Conservation (phyloP, 2,329 filamentous ascomycete species). For the Hortaea sp. region DNA sequence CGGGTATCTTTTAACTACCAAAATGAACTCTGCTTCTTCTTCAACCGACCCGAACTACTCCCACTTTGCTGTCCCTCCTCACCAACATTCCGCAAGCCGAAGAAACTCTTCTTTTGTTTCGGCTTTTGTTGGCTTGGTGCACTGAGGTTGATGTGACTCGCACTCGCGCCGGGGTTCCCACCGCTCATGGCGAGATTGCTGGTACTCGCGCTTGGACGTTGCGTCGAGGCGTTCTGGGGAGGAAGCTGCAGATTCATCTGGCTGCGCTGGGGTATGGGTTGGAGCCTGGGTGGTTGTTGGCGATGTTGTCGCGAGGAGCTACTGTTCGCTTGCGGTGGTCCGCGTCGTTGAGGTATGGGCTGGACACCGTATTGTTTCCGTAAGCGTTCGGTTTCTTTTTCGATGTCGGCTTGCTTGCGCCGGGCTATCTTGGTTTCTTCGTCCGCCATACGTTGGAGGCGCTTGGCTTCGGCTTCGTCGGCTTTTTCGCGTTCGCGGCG, state of each 20-base stretch:
- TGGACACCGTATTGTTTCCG: slow-evolving; percentile 55
- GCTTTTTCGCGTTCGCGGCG: slow-evolving; percentile 47
- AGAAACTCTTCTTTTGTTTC: slow-evolving; percentile 29
- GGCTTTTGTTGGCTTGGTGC: slow-evolving; percentile 2
- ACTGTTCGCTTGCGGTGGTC: slow-evolving; percentile 6
- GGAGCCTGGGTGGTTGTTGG: slow-evolving; percentile 7
- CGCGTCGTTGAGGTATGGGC: slow-evolving; percentile 3
- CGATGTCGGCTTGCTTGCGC: slow-evolving; percentile 40
- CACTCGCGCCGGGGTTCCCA: slow-evolving; percentile 14
- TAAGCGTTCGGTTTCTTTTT: slow-evolving; percentile 70
- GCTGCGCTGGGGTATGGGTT: slow-evolving; percentile 14
- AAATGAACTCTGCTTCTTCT: slow-evolving; percentile 35
- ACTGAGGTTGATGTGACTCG: slow-evolving; percentile 3
- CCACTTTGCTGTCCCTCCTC: slow-evolving; percentile 12
- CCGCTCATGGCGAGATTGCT: slow-evolving; percentile 25
- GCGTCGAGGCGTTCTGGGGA: slow-evolving; percentile 4
- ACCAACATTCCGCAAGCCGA: slow-evolving; percentile 23
- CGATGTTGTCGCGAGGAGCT: slow-evolving; percentile 3
- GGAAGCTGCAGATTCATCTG: slow-evolving; percentile 7
- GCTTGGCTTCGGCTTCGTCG: slow-evolving; percentile 47
- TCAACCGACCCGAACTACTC: slow-evolving; percentile 13
- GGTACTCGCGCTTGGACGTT: slow-evolving; percentile 15
- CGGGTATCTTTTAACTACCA: slow-evolving; percentile 17
- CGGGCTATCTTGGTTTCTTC: slow-evolving; percentile 50
- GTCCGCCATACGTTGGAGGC: slow-evolving; percentile 45